phyloP scores from a whole-genome alignment of 2,329 filamentous ascomycete species.

The Alternaria sp. region DNA sequence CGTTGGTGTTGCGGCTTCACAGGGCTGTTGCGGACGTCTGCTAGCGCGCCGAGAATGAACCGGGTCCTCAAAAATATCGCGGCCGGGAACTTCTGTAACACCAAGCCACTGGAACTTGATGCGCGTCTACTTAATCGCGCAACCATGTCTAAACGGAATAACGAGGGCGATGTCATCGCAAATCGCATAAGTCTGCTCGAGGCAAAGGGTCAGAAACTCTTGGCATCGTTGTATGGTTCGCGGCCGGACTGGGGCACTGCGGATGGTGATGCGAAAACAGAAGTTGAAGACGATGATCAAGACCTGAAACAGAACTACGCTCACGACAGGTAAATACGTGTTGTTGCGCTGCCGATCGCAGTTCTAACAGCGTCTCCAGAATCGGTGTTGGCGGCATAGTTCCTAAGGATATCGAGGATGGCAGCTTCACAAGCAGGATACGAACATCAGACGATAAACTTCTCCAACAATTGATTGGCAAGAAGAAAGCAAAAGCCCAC shows the following conservation, averaged over 20 bases:
- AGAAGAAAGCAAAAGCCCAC: slow-evolving; percentile 48
- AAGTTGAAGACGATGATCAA: slow-evolving; percentile 56
- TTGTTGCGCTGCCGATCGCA: neutral
- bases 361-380: slow-evolving; percentile 24
- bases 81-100: slow-evolving; percentile 27
- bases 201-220: slow-evolving; percentile 60
- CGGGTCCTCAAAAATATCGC: slow-evolving; percentile 36
- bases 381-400: slow-evolving; percentile 48
- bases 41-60: slow-evolving; percentile 41
- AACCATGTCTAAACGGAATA: slow-evolving; percentile 43
- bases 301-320: slow-evolving; percentile 62
- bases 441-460: slow-evolving; percentile 52
- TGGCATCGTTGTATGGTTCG: slow-evolving; percentile 64
- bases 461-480: slow-evolving; percentile 51
- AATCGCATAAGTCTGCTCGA: slow-evolving; percentile 61
- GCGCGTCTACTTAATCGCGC: slow-evolving; percentile 9
- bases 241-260: slow-evolving; percentile 45
- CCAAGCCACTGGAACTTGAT: slow-evolving; percentile 15
- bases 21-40: slow-evolving; percentile 39
- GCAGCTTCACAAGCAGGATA: slow-evolving; percentile 44
- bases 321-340: slow-evolving; percentile 58
- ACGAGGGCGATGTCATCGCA: slow-evolving; percentile 61
- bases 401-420: slow-evolving; percentile 47
- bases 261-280: slow-evolving; percentile 45
- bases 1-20: slow-evolving; percentile 28